A percentile compares a stretch with the other conserved stretches of the same genome.
Evolutionary conservation across 2,329 filamentous ascomycete genomes (phyloP).

Genomic region (Leptographium wingfieldii): DNA sequence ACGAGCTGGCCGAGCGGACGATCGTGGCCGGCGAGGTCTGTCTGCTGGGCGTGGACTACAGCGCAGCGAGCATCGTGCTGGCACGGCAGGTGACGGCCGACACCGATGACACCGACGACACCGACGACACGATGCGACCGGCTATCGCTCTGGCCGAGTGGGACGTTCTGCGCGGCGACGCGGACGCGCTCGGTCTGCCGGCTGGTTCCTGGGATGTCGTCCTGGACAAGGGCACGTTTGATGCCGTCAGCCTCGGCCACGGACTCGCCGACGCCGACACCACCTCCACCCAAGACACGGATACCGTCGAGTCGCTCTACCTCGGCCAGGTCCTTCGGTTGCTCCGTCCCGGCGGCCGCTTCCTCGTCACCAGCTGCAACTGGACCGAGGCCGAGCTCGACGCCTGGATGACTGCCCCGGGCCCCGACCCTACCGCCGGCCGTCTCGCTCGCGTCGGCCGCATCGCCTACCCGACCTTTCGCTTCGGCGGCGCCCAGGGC

Average conservation of each 20-base stretch:
- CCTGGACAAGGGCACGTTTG: constrained; percentile 97
- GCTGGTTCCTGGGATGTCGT: constrained; percentile 68
- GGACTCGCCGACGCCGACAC: constrained; percentile 20
- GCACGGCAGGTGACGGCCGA: constrained; percentile 48
- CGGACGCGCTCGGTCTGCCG: constrained; percentile 17
- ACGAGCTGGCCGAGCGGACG: constrained; percentile 21
- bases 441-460: constrained; percentile 48
- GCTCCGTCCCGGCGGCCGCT: constrained; percentile 56
- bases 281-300: no score
- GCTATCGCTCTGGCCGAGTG: constrained; percentile 39
- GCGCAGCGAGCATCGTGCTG: constrained; percentile 57
- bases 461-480: constrained; percentile 75
- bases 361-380: constrained; percentile 91
- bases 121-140: neutral
- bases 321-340: constrained; percentile 53
- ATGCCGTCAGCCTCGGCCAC: constrained; percentile 71
- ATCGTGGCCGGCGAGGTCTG: constrained; percentile 43
- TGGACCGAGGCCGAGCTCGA: constrained; percentile 87
- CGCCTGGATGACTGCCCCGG: constrained; percentile 55
- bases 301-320: constrained; percentile 61
- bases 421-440: constrained; percentile 5
- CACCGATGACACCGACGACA: neutral
- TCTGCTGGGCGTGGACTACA: constrained; percentile 86
- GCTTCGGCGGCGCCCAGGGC: constrained; percentile 78
- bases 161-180: constrained; percentile 43